Conservation (phyloP, 2,329 filamentous ascomycete species). For the Dactylellina leptospora region DNA sequence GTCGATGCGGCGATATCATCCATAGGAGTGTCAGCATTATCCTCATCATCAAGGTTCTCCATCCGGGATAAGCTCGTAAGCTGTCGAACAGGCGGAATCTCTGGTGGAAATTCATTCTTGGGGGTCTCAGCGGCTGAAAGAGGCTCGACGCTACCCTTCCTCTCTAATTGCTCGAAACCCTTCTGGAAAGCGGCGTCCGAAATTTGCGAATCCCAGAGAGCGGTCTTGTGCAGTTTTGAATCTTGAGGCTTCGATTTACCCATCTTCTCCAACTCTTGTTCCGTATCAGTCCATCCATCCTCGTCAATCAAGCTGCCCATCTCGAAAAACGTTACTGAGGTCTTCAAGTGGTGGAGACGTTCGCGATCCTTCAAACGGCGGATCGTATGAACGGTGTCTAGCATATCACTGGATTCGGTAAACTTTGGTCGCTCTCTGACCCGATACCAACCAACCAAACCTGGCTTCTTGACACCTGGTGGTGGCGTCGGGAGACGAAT, state of each 20-base stretch:
- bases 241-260: slow-evolving; percentile 30
- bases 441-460: slow-evolving; percentile 41
- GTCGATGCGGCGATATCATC: slow-evolving; percentile 22
- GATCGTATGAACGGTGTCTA: slow-evolving; percentile 37
- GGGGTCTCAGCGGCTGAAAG: slow-evolving; percentile 40
- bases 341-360: slow-evolving; percentile 39
- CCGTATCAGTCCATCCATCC: slow-evolving; percentile 45
- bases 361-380: slow-evolving; percentile 41
- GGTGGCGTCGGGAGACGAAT: slow-evolving; percentile 36
- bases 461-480: slow-evolving; percentile 35
- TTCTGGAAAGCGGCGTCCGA: slow-evolving; percentile 48
- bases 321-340: slow-evolving; percentile 15
- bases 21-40: slow-evolving; percentile 20
- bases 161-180: slow-evolving; percentile 44
- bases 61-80: slow-evolving; percentile 26
- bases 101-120: slow-evolving; percentile 14
- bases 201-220: slow-evolving; percentile 36
- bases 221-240: slow-evolving; percentile 30
- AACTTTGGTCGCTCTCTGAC: slow-evolving; percentile 40
- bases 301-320: slow-evolving; percentile 13
- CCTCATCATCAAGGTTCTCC: slow-evolving; percentile 21
- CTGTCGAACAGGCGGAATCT: slow-evolving; percentile 11
- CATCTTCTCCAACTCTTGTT: slow-evolving; percentile 47
- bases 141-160: slow-evolving; percentile 40
- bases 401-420: slow-evolving; percentile 16